Percentiles rank a stretch among this genome's conserved stretches.
Evolutionary conservation across 2,329 filamentous ascomycete species (phyloP).

Genomic region (Elsinoe australis): DNA sequence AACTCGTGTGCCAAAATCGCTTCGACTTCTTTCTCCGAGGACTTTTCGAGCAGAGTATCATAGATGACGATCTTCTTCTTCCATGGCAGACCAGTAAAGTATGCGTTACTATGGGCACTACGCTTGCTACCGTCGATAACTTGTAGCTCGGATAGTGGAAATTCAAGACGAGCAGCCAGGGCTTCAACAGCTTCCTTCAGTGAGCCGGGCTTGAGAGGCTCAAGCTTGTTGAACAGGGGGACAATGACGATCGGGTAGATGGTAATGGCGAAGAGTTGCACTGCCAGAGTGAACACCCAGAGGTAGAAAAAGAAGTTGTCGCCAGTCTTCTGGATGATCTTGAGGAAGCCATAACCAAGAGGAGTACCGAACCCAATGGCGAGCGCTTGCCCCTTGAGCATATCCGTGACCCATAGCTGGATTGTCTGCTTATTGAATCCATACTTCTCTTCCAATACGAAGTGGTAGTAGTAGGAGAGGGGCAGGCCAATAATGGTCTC

Average conservation of each 20-base stretch:
- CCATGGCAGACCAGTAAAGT: conserved; percentile 96
- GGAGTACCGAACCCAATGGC: conserved; percentile 73
- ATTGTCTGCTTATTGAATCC: conserved; percentile 98
- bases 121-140: conserved; percentile 91
- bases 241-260: conserved; percentile 92
- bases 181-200: conserved; percentile 83
- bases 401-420: conserved; percentile 77
- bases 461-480: conserved; percentile 81
- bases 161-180: conserved; percentile 74
- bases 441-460: conserved; percentile 92
- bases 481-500: conserved; percentile 74
- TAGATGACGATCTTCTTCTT: conserved; percentile 99
- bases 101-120: conserved; percentile 81
- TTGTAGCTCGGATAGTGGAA: conserved; percentile 85
- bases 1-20: conserved; percentile 93
- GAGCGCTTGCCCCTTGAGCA: conserved; percentile 83
- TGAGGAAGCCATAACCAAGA: conserved; percentile 82
- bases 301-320: conserved; percentile 96
- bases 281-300: conserved; percentile 81
- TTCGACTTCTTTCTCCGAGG: conserved; percentile 81
- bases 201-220: conserved; percentile 75
- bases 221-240: conserved; percentile 96
- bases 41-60: conserved; percentile 95
- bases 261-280: conserved; percentile 92
- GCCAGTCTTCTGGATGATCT: conserved; percentile 90